phyloP scores from a whole-genome alignment of 805 yeast species.

The Metschnikowia koreensis region DNA sequence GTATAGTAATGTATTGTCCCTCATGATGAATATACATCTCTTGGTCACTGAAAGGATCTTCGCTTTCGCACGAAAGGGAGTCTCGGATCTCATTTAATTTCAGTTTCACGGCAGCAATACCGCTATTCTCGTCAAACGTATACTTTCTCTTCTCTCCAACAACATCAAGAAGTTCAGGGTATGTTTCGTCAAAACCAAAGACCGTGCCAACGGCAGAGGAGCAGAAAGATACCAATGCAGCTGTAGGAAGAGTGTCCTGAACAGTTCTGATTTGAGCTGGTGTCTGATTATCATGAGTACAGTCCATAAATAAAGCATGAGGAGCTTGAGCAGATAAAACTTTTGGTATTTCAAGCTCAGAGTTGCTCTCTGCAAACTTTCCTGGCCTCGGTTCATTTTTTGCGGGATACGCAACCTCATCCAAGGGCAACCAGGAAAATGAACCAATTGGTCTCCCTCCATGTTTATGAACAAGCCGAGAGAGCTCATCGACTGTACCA shows the following conservation, averaged over 20 bases:
- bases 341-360: conserved; percentile 69
- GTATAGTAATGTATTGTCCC: conserved; percentile 88
- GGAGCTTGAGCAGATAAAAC: conserved; percentile 69
- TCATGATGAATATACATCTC: conserved; percentile 95
- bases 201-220: conserved; percentile 93
- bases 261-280: conserved; percentile 88
- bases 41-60: conserved; percentile 55
- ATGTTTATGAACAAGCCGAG: conserved; percentile 82
- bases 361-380: conserved; percentile 35
- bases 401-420: conserved; percentile 68
- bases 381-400: conserved; percentile 33
- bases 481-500: conserved; percentile 81
- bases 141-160: conserved; percentile 74
- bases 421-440: conserved; percentile 74
- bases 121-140: conserved; percentile 44
- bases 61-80: conserved; percentile 52
- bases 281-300: conserved; percentile 93
- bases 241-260: conserved; percentile 92
- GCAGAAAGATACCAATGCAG: conserved; percentile 90
- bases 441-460: conserved; percentile 98
- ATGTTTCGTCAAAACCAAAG: conserved; percentile 90
- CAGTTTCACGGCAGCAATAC: conserved; percentile 74
- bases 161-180: conserved; percentile 75
- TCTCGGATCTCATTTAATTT: conserved; percentile 57
- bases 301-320: conserved; percentile 95